phyloP scores from a whole-genome alignment of 2,329 filamentous ascomycete genomes.

The Cladobotryum mycophilum region DNA sequence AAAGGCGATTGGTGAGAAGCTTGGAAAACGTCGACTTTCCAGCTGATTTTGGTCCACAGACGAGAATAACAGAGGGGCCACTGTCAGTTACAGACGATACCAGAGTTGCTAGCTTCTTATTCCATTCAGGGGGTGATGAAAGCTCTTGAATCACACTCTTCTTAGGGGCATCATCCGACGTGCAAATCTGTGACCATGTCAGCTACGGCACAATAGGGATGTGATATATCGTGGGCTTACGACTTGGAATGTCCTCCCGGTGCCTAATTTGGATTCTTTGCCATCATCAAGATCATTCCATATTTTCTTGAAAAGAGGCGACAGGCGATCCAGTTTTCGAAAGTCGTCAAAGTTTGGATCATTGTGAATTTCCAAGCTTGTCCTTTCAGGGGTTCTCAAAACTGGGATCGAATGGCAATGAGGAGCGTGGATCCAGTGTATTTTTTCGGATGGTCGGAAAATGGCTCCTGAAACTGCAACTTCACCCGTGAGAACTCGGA shows the following conservation, averaged over 20 bases:
- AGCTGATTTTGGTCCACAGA: slow-evolving; percentile 65
- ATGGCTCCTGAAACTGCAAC: slow-evolving; percentile 60
- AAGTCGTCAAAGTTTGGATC: slow-evolving; percentile 44
- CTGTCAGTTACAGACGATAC: slow-evolving; percentile 26
- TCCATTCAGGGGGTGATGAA: slow-evolving; percentile 53
- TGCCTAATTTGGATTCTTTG: slow-evolving; percentile 10
- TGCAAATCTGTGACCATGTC: slow-evolving; percentile 41
- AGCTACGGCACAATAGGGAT: slow-evolving; percentile 13
- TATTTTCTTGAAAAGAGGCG: slow-evolving; percentile 59
- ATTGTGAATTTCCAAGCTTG: slow-evolving; percentile 49
- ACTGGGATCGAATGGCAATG: slow-evolving; percentile 65
- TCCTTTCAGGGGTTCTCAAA: slow-evolving; percentile 47
- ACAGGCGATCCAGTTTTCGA: slow-evolving; percentile 51
- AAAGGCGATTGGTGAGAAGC: slow-evolving; percentile 58
- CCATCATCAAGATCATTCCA: slow-evolving; percentile 47
- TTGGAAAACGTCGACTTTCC: slow-evolving; percentile 72
- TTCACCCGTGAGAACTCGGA: slow-evolving; percentile 56
- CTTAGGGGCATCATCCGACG: slow-evolving; percentile 46
- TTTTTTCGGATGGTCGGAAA: slow-evolving; percentile 41
- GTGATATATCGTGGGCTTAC: slow-evolving; percentile 28
- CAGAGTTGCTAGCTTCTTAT: slow-evolving; percentile 48
- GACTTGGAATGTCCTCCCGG: slow-evolving; percentile 40
- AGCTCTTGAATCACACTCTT: slow-evolving; percentile 47
- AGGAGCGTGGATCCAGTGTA: slow-evolving; percentile 58
- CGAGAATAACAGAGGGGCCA: slow-evolving; percentile 41